Conservation (phyloP, 139 green algal species). For the Mychonastes homosphaera region DNA sequence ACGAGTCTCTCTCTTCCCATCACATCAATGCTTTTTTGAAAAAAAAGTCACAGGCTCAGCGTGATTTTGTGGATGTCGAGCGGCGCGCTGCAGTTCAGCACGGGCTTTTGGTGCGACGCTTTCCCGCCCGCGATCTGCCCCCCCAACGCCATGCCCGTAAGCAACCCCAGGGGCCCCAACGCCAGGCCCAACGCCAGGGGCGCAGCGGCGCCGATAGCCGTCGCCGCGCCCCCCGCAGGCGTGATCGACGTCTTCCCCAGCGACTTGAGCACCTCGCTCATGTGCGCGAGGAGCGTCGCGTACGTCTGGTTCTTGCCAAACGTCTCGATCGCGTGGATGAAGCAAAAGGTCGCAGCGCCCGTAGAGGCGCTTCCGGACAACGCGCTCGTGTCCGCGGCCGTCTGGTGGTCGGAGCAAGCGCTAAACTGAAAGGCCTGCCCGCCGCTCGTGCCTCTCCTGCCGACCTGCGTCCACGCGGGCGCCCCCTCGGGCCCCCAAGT, state of each 20-base stretch:
- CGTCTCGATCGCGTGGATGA: constrained; percentile 8
- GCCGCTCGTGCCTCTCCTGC: constrained; percentile 7
- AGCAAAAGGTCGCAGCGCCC: constrained; percentile 13
- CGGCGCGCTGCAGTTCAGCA: constrained; percentile 6
- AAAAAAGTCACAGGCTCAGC: constrained; percentile 1
- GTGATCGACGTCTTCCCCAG: neutral
- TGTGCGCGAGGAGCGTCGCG: constrained; percentile 2
- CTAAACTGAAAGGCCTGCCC: constrained; percentile 8
- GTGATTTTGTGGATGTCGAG: neutral
- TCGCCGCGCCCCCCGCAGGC: neutral
- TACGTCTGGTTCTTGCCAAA: constrained; percentile 10
- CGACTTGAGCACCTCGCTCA: neutral
- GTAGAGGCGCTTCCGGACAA: constrained; percentile 9
- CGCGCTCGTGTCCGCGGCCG: constrained; percentile 11
- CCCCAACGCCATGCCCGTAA: constrained; percentile 1
- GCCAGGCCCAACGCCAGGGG: constrained; percentile 2
- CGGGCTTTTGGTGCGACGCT: neutral
- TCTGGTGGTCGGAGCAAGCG: constrained; percentile 6
- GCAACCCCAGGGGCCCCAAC: constrained; percentile 2
- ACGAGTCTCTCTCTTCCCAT: too few species aligned
- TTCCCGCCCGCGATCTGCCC: neutral
- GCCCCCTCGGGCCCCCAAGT: constrained; percentile 25
- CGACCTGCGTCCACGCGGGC: constrained; percentile 38
- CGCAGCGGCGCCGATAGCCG: neutral
- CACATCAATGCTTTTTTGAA: too few species aligned